Evolutionary conservation across 2,329 filamentous ascomycete species (phyloP).

Genomic region (Fusarium anthophilum): DNA sequence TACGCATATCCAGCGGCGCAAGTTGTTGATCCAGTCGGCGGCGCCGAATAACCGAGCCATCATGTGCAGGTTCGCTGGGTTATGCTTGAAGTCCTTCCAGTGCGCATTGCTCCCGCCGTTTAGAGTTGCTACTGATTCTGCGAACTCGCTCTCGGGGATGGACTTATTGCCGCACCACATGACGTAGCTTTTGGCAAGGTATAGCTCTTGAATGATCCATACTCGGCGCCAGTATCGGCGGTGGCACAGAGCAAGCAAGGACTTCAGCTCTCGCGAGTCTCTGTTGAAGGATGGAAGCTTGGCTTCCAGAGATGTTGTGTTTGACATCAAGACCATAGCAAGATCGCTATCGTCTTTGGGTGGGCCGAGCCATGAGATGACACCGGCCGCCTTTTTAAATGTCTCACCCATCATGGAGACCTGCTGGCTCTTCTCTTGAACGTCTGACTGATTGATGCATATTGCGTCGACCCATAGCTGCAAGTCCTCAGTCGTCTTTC

Average conservation of each 20-base stretch:
- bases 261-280: accelerated
- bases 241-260: accelerated
- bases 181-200: not conserved
- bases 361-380: not conserved
- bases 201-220: not conserved
- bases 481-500: accelerated
- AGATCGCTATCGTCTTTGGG: not conserved
- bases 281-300: not conserved
- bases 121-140: not conserved
- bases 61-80: not conserved
- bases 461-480: not conserved
- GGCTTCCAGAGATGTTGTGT: too few species aligned
- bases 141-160: not conserved
- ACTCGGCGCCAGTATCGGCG: not conserved
- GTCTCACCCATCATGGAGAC: not conserved
- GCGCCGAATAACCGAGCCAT: too few species aligned
- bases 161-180: not conserved
- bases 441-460: not conserved
- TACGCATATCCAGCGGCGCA: not conserved
- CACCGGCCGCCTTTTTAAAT: not conserved
- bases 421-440: not conserved
- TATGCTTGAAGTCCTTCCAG: too few species aligned
- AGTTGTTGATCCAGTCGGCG: not conserved
- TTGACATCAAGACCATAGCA: not conserved
- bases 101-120: not conserved